phyloP scores from a whole-genome alignment of 169 alveolate species.

The Eimeria acervulina region DNA sequence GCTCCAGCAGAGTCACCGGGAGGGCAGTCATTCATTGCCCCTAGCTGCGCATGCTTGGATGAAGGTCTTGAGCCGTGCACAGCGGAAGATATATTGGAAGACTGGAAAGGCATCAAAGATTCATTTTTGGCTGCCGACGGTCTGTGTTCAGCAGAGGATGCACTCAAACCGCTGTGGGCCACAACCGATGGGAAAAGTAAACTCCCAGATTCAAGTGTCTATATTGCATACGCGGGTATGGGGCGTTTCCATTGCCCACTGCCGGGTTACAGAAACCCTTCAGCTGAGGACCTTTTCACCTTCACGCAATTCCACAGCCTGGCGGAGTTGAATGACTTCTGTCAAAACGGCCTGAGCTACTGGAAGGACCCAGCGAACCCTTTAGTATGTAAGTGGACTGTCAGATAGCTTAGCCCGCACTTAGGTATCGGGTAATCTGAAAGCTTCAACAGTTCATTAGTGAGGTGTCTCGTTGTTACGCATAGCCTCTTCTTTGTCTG shows the following conservation, averaged over 20 bases:
- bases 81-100: constrained; percentile 56
- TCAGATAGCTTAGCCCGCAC: not conserved
- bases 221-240: constrained; percentile 31
- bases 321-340: not conserved
- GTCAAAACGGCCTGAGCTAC: constrained; percentile 26
- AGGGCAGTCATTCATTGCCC: not conserved
- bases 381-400: not conserved
- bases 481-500: not conserved
- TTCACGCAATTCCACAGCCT: constrained; percentile 1
- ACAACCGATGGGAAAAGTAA: not conserved
- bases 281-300: constrained; percentile 18
- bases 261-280: not conserved
- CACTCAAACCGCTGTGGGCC: not conserved
- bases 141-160: constrained; percentile 8
- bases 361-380: constrained; percentile 52
- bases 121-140: not conserved
- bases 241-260: constrained; percentile 54
- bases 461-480: not conserved
- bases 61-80: constrained; percentile 49
- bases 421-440: not conserved
- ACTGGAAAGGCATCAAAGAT: constrained; percentile 7
- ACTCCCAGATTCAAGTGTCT: constrained; percentile 30
- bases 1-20: not conserved
- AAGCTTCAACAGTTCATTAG: not conserved
- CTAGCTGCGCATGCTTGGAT: constrained; percentile 56